phyloP scores from a whole-genome alignment of 179 eudicot genomes.

The Spergularia azorica region DNA sequence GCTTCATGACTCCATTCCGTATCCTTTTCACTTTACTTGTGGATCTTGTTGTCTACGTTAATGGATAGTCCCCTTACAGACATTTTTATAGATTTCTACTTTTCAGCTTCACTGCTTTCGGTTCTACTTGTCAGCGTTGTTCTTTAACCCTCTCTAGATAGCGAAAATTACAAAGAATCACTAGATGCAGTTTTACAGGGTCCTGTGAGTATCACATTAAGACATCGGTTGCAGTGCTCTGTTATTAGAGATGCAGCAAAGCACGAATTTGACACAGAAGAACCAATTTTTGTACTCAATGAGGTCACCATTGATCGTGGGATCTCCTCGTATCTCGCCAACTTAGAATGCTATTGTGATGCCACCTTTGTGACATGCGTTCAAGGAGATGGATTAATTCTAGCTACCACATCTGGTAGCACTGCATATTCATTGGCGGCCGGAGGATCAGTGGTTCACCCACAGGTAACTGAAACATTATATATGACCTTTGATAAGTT shows the following conservation, averaged over 20 bases:
- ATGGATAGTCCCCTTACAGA: not conserved
- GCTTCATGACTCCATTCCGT: conserved; percentile 98
- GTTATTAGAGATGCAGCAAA: conserved; percentile 77
- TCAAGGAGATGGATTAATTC: conserved; percentile 95
- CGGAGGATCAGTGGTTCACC: conserved; percentile 99
- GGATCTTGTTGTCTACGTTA: not conserved
- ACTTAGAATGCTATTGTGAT: conserved; percentile 93
- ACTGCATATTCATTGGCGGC: conserved; percentile 99
- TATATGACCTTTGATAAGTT: not conserved
- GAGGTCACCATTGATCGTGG: conserved; percentile 99
- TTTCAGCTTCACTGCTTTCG: not conserved
- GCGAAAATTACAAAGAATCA: conserved; percentile 80
- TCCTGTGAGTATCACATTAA: conserved; percentile 82
- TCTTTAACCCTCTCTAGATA: conserved; percentile 76
- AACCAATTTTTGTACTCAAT: conserved; percentile 80
- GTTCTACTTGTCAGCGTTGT: conserved; percentile 5
- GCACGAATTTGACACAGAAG: conserved; percentile 74
- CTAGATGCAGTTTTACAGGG: conserved; percentile 76
- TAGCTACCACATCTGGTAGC: conserved; percentile 96
- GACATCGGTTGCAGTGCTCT: conserved; percentile 88
- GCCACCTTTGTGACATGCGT: conserved; percentile 84
- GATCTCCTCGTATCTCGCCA: conserved; percentile 86
- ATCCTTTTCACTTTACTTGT: conserved; percentile 50
- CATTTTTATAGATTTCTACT: not conserved
- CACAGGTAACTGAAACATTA: conserved; percentile 59